Percentiles rank a stretch among this genome's conserved stretches.
phyloP scores from a whole-genome alignment of 768 basidiomycete species.

The Pholiota molesta region DNA sequence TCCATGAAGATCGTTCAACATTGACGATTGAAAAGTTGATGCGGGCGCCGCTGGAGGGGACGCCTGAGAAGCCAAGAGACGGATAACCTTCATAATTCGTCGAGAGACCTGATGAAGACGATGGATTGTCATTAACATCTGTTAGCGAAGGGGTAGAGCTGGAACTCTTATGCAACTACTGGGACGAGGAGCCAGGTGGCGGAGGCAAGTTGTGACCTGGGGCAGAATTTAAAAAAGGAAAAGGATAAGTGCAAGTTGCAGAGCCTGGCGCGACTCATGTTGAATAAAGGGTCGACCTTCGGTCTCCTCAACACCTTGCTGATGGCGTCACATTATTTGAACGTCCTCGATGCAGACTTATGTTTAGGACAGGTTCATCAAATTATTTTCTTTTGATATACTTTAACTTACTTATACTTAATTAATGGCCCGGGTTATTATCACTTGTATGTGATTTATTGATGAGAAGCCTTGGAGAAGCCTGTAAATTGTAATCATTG shows the following conservation, averaged over 20 bases:
- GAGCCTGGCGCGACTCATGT: conserved; percentile 22
- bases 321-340: too few species aligned
- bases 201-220: conserved; percentile 10
- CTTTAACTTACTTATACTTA: too few species aligned
- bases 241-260: conserved; percentile 8
- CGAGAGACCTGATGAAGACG: conserved; percentile 19
- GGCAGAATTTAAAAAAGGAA: conserved; percentile 1
- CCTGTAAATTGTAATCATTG: too few species aligned
- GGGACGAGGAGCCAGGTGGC: conserved; percentile 17
- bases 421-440: too few species aligned
- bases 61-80: conserved; percentile 83
- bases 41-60: conserved; percentile 78
- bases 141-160: conserved; percentile 16
- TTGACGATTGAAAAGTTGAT: conserved; percentile 66
- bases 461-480: too few species aligned
- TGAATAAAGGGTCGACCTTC: too few species aligned
- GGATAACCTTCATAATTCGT: conserved; percentile 71
- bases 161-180: conserved; percentile 9
- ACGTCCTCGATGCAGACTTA: too few species aligned
- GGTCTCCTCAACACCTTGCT: too few species aligned
- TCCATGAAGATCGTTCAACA: conserved; percentile 28
- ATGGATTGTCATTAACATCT: conserved; percentile 13
- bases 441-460: too few species aligned
- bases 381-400: too few species aligned
- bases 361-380: too few species aligned